Percentiles rank a stretch among this genome's conserved stretches.
phyloP scores from a whole-genome alignment of 1,284 basidiomycete genomes.

The Rhodotorula sp. region DNA sequence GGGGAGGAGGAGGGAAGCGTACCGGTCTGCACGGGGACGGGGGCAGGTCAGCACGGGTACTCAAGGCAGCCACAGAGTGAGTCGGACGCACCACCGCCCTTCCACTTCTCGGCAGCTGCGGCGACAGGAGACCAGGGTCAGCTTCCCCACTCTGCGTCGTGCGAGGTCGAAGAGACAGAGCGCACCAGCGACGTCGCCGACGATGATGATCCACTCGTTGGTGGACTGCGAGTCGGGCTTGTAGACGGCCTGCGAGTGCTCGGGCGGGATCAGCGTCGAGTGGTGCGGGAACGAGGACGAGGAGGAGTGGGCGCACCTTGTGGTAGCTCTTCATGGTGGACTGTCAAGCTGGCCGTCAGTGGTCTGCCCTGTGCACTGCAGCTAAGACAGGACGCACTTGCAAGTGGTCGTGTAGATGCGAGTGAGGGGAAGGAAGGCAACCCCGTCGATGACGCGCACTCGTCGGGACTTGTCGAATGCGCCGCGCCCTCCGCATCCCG shows the following conservation, averaged over 20 bases:
- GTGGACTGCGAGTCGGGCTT: slow-evolving; percentile 51
- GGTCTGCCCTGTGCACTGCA: too few relatives aligned
- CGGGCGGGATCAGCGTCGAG: not conserved
- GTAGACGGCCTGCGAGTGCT: slow-evolving; percentile 33
- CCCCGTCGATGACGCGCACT: too few relatives aligned
- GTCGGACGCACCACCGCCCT: slow-evolving; percentile 47
- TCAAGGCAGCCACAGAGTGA: too few relatives aligned
- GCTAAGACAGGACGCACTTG: too few relatives aligned
- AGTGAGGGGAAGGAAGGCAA: too few relatives aligned
- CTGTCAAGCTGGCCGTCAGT: too few relatives aligned
- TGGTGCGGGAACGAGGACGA: not conserved
- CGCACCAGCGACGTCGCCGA: slow-evolving; percentile 47
- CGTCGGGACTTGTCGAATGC: too few relatives aligned
- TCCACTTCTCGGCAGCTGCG: slow-evolving; percentile 48
- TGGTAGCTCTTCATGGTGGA: not conserved
- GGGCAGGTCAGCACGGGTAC: too few relatives aligned
- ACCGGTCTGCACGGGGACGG: slow-evolving; percentile 1
- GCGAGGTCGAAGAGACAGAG: not conserved
- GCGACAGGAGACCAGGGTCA: not conserved
- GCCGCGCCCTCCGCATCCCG: too few relatives aligned
- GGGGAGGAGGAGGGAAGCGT: not conserved
- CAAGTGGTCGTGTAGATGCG: too few relatives aligned
- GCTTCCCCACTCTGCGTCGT: too few relatives aligned
- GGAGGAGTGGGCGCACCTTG: not conserved
- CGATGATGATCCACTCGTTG: slow-evolving; percentile 51